Base-by-base conservation (phyloP, 371 early-diverging fungal genomes). In the Mycotypha africana region DNA sequence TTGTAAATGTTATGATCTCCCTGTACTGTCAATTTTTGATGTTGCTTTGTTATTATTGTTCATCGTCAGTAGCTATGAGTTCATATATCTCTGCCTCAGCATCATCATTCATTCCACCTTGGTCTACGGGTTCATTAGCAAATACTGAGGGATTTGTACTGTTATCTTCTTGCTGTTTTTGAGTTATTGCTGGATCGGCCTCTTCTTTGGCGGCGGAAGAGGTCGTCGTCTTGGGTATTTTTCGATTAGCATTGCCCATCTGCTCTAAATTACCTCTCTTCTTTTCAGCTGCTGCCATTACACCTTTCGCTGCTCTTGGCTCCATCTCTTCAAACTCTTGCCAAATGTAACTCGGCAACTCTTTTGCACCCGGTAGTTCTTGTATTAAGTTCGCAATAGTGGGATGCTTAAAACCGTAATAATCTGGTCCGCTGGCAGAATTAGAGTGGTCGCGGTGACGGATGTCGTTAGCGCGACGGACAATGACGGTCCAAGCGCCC, bases 401-500 rank as follows among this genome's bases (percentile, higher is more conserved):
- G 3, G 92, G 89, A 36, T 91, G 86, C 26, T 93, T 81, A 47
- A 93, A 87, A 0, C 94, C 95, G 65, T 86, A 93, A 56, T 86
- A 92, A 53, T 95, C 95, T 1, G 94, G 93, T 2, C 95, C 95
- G 9, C 85, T 85, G 1, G 88, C 89, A 11, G 89, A 86, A 34
- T 87, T 89, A 22, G 86, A 84, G 50, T 85, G 86, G 24, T 85
- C 86, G 3, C 85, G 74, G 32, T 86, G 79, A 17, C 91, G 82
- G 45, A 95, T 78, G 28, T 78, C 76, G 40, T 89, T 86, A 4
- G 91, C 84, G 5, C 77, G 63, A 46, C 87, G 87, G 15, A 93
- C 81, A 25, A 93, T 79, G 17, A 84, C 75, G n/a, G 88, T 86
- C 96, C 95, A 95, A 17, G 88, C 93, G 19, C 92, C 94, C 16